These are phyloP conservation scores for Chlamydomonas asymmetrica DNA, from an alignment of 139 green algal genomes.

Conservation along the genomic window DNA sequence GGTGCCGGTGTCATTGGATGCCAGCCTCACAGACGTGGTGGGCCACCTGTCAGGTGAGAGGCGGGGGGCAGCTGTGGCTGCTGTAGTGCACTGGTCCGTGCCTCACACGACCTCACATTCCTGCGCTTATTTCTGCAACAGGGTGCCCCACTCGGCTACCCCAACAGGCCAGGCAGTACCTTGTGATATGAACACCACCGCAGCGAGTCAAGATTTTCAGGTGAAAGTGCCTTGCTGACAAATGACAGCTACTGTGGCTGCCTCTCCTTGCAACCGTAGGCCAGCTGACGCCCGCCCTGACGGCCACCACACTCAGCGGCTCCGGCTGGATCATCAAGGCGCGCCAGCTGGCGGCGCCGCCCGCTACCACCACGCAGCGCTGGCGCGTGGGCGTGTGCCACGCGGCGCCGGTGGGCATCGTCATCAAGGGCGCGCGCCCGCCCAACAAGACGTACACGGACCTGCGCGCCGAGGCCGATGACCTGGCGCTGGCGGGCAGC, in stretches of 20 bases:
- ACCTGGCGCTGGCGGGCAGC: neutral
- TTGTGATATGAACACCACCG: neutral
- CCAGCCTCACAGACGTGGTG: neutral
- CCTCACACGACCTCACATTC: too few relatives aligned
- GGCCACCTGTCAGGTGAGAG: too few relatives aligned
- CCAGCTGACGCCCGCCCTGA: neutral
- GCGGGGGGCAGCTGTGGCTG: too few relatives aligned
- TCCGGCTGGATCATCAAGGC: slow-evolving; percentile 54
- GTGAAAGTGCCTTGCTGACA: too few relatives aligned
- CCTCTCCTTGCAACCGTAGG: neutral
- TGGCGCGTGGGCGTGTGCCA: slow-evolving; percentile 56
- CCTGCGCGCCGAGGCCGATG: slow-evolving; percentile 32
- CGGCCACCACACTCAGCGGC: slow-evolving; percentile 29
- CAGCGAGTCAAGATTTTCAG: slow-evolving; percentile 12
- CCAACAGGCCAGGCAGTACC: too few relatives aligned
- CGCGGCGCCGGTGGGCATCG: slow-evolving; percentile 26
- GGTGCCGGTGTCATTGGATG: slow-evolving; percentile 60
- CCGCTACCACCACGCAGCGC: neutral
- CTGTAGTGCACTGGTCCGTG: too few relatives aligned
- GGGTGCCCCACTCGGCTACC: too few relatives aligned
- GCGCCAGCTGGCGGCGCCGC: slow-evolving; percentile 58
- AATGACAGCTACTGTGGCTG: too few relatives aligned
- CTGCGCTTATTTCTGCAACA: too few relatives aligned
- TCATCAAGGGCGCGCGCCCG: slow-evolving; percentile 56
- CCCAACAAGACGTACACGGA: slow-evolving; percentile 78